Percentiles rank a stretch among this genome's conserved stretches.
Evolutionary conservation across 768 basidiomycete genomes (phyloP).

Genomic region (Lyophyllum semitale): DNA sequence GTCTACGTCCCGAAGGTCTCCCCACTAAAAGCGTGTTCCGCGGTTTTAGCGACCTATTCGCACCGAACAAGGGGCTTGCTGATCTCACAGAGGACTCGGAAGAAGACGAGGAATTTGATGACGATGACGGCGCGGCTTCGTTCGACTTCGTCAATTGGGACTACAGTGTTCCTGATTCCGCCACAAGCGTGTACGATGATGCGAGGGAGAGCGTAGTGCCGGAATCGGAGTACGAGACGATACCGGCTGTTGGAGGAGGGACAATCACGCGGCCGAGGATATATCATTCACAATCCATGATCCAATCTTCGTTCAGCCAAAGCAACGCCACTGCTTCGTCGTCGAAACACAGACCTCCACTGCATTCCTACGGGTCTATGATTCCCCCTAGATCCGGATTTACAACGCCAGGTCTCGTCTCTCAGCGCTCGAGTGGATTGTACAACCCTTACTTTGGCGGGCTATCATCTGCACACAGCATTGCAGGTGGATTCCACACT

Average conservation of each 20-base stretch:
- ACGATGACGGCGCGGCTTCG: slow-evolving; percentile 37
- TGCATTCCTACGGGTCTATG: slow-evolving; percentile 13
- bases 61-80: slow-evolving; percentile 67
- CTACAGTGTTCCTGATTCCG: slow-evolving; percentile 48
- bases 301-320: slow-evolving; percentile 44
- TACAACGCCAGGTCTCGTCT: slow-evolving; percentile 26
- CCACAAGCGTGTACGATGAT: slow-evolving; percentile 42
- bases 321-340: slow-evolving; percentile 19
- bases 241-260: slow-evolving; percentile 91
- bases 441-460: slow-evolving; percentile 26
- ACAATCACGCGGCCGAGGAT: slow-evolving; percentile 83
- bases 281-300: slow-evolving; percentile 82
- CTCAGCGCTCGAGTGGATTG: slow-evolving; percentile 22
- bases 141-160: slow-evolving; percentile 77
- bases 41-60: slow-evolving; percentile 75
- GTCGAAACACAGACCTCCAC: slow-evolving; percentile 18
- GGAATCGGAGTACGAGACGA: slow-evolving; percentile 72
- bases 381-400: slow-evolving; percentile 21
- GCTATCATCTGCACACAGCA: slow-evolving; percentile 5
- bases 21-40: slow-evolving; percentile 83
- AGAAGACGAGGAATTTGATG: slow-evolving; percentile 41
- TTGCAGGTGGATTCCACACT: slow-evolving; percentile 12
- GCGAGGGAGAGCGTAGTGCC: slow-evolving; percentile 38
- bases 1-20: slow-evolving; percentile 87
- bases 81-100: slow-evolving; percentile 74